Evolutionary conservation across 768 basidiomycete genomes (phyloP), one percentile per base, ranked within the genome.

Genomic region (Dioszegia hungarica): DNA sequence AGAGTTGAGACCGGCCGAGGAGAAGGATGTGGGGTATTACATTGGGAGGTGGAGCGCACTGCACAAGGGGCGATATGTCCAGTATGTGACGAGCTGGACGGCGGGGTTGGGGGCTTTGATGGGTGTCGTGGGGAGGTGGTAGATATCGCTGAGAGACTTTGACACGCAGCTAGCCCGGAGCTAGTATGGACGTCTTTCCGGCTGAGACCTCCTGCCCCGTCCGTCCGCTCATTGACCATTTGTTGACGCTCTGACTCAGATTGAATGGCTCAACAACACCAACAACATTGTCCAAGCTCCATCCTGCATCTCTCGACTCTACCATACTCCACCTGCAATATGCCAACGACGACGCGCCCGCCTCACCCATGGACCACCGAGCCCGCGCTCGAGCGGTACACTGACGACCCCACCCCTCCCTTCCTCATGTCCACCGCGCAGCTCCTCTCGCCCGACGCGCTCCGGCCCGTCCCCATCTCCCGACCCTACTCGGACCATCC

Each of bases 21-120:
- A 59, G 51, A 41, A 43, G 38, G 55, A 56, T 22, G 55, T 49
- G 27, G 20, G n/a, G 33, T 38, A 33, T 22, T 37, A 34, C 27
- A 27, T 56, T 10, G 38, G 20, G 1, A 36, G 49, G 45, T 56
- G 55, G 55, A 34, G 49, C 15, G 31, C 2, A 10, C 20, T 48
- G 28, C 45, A 56, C 46, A 49, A 33, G 31, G 3, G 14, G 25
- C 20, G 55, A 19, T 56, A 56, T 33, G 37, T 49, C 12, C 37
- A 28, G 34, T 56, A 56, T 22, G 38, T 14, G 11, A 11, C 43
- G 15, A 29, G 52, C 14, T 54, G 52, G 52, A 19, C 28, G 39
- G 41, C 41, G 27, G 52, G 52, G 25, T 28, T 54, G 8, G 40
- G 34, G 24, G 52, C 39, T 11, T 37, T 54, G 31, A 34, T 54